phyloP scores from a whole-genome alignment of 2,329 filamentous ascomycete species.

The Plectosphaerella cucumerina region DNA sequence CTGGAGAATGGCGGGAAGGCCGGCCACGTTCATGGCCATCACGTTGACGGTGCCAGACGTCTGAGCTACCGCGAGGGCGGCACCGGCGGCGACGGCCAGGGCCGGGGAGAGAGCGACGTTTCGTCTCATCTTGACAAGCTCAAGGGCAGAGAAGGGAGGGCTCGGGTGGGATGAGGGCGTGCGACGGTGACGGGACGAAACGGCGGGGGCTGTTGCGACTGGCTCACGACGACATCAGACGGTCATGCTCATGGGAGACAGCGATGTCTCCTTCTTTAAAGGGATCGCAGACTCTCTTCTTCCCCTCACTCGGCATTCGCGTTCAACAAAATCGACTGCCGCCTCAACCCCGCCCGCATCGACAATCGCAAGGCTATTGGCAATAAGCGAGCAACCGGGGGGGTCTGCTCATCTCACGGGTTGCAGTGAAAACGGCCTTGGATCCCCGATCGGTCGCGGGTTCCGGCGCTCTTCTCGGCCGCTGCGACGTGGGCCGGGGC shows the following conservation, averaged over 20 bases:
- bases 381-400: background rate
- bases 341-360: too few relatives aligned
- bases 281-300: too few relatives aligned
- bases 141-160: background rate
- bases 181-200: background rate
- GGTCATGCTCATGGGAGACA: background rate
- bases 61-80: constrained; percentile 5
- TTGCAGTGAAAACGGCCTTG: background rate
- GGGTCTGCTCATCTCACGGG: background rate
- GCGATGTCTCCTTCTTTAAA: background rate
- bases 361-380: background rate
- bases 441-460: background rate
- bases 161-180: background rate
- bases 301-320: background rate
- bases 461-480: background rate
- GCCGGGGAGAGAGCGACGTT: constrained; percentile 4
- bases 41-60: constrained; percentile 39
- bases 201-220: background rate
- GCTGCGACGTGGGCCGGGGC: too few relatives aligned
- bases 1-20: constrained; percentile 52
- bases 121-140: background rate
- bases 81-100: constrained; percentile 3
- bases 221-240: background rate
- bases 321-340: background rate
- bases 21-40: constrained; percentile 57